phyloP scores from a whole-genome alignment of 2,329 filamentous ascomycete species.

The Botrytis fragariae region DNA sequence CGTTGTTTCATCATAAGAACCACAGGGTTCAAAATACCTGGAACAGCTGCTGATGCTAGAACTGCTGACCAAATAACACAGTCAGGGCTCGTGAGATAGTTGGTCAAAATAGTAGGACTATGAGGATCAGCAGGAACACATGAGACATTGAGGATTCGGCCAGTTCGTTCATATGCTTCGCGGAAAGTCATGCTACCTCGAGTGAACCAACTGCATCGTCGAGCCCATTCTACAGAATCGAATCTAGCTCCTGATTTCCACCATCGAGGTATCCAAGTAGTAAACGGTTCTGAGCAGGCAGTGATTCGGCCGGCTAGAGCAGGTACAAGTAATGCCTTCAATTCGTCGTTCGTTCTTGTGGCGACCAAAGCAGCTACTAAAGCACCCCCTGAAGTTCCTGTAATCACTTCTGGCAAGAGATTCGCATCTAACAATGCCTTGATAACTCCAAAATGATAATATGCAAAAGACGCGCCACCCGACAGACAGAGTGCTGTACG shows the following conservation, averaged over 20 bases:
- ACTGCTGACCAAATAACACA: conserved; percentile 99
- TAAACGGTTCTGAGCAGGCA: conserved; percentile 61
- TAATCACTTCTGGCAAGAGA: conserved; percentile 88
- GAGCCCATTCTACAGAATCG: conserved; percentile 89
- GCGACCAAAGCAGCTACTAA: conserved; percentile 83
- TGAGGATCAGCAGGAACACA: conserved; percentile 96
- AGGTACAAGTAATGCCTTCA: conserved; percentile 68
- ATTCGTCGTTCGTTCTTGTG: conserved; percentile 87
- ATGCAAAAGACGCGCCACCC: conserved; percentile 90
- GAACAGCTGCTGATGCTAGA: conserved; percentile 89
- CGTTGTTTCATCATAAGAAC: conserved; percentile 87
- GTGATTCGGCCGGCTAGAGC: conserved; percentile 26
- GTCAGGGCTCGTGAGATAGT: conserved; percentile 92
- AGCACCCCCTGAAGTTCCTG: conserved; percentile 91
- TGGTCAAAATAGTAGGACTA: conserved; percentile 82
- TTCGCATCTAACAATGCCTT: conserved; percentile 85
- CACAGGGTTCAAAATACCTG: conserved; percentile 91
- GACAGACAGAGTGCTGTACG: conserved; percentile 90
- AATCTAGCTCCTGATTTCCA: conserved; percentile 92
- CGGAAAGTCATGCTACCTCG: conserved; percentile 89
- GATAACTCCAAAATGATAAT: conserved; percentile 93
- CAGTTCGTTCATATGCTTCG: conserved; percentile 91
- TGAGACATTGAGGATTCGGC: conserved; percentile 90
- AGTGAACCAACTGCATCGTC: conserved; percentile 83
- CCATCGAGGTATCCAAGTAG: conserved; percentile 79